phyloP scores from a whole-genome alignment of 2,329 filamentous ascomycete species.

The Amauroascus verrucosus region DNA sequence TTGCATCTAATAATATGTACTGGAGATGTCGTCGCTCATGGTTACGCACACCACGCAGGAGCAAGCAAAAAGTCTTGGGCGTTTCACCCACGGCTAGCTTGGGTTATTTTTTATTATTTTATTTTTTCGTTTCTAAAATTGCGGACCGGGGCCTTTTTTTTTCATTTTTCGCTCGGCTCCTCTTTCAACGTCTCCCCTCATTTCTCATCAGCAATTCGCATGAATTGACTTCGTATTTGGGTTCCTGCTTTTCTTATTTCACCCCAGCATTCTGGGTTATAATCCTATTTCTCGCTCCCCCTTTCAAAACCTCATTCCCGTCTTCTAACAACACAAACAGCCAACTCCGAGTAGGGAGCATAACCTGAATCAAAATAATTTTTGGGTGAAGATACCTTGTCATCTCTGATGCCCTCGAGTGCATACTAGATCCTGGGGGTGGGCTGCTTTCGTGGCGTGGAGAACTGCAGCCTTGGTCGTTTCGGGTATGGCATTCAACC shows the following conservation, averaged over 20 bases:
- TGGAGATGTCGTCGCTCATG: constrained; percentile 4
- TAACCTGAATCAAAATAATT: not conserved
- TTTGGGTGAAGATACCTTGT: constrained; percentile 8
- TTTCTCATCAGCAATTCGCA: constrained; percentile 14
- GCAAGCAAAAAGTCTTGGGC: constrained; percentile 19
- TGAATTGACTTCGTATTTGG: constrained; percentile 16
- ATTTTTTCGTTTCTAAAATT: constrained; percentile 17
- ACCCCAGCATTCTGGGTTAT: constrained; percentile 6
- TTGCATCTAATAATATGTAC: constrained; percentile 10
- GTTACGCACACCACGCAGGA: constrained; percentile 12
- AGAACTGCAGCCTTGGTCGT: constrained; percentile 12
- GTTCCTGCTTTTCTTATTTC: constrained; percentile 5
- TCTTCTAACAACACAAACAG: no score
- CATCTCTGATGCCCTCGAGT: constrained; percentile 10
- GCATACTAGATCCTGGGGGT: constrained; percentile 12
- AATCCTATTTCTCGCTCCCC: constrained; percentile 6
- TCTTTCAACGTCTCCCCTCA: constrained; percentile 9
- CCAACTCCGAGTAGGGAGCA: not conserved
- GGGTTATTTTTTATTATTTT: constrained; percentile 16
- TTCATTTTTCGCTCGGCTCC: constrained; percentile 16
- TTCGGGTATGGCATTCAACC: constrained; percentile 16
- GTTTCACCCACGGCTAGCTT: constrained; percentile 33
- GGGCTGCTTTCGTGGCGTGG: constrained; percentile 13
- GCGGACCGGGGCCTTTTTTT: constrained; percentile 13
- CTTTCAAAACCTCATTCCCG: constrained; percentile 4